Conservation (phyloP, 371 early-diverging fungal species). For the Mucor circinelloides region DNA sequence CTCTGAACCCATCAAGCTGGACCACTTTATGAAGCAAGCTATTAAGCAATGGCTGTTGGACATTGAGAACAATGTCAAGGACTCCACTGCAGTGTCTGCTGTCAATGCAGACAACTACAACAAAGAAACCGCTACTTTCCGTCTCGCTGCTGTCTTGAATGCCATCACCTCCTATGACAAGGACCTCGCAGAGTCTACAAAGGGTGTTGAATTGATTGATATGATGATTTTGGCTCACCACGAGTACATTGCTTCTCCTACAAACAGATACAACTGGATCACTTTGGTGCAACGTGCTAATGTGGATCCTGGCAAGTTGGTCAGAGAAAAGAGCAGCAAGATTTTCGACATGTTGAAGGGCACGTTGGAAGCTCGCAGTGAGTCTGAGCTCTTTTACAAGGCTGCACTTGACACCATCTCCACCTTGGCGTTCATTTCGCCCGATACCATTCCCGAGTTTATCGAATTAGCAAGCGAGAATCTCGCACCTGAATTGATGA, state of each 20-base stretch:
- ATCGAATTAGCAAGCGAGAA: constrained; percentile 48
- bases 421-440: constrained; percentile 60
- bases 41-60: constrained; percentile 60
- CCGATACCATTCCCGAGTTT: constrained; percentile 51
- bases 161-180: constrained; percentile 59
- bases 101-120: constrained; percentile 55
- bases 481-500: constrained; percentile 48
- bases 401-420: constrained; percentile 62
- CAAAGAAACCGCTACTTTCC: constrained; percentile 44
- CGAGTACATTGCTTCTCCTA: constrained; percentile 65
- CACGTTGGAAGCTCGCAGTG: constrained; percentile 25
- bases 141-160: constrained; percentile 65
- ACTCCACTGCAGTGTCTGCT: constrained; percentile 55
- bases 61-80: constrained; percentile 53
- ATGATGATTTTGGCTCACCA: constrained; percentile 76
- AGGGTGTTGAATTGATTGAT: constrained; percentile 61
- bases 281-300: constrained; percentile 75
- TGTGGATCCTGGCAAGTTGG: constrained; percentile 74
- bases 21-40: constrained; percentile 47
- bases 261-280: constrained; percentile 84
- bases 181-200: constrained; percentile 35
- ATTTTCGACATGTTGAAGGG: constrained; percentile 50
- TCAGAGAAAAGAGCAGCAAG: constrained; percentile 42
- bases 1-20: constrained; percentile 39
- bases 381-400: constrained; percentile 51